Conservation (phyloP, 805 yeast species). For the Dipodascus albidus region DNA sequence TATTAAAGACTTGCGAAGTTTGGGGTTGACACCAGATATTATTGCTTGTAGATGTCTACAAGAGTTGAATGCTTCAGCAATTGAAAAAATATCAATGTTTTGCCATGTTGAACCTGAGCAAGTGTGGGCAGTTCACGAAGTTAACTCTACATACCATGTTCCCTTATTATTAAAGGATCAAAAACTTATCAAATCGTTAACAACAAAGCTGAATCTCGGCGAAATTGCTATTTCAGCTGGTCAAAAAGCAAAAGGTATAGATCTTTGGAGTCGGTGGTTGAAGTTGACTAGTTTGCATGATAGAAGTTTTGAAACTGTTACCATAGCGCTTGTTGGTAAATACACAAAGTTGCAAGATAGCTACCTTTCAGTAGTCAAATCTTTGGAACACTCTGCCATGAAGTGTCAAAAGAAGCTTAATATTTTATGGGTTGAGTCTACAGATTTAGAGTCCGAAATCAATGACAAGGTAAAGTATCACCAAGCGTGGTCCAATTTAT, state of each 20-base stretch:
- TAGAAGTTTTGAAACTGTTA: slow-evolving; percentile 72
- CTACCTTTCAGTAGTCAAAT: slow-evolving; percentile 85
- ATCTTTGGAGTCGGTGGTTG: slow-evolving; percentile 68
- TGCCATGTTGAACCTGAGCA: slow-evolving; percentile 98
- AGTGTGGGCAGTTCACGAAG: slow-evolving; percentile 94
- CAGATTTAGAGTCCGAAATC: slow-evolving; percentile 68
- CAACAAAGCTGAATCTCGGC: slow-evolving; percentile 52
- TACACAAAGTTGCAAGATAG: slow-evolving; percentile 94
- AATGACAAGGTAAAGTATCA: slow-evolving; percentile 68
- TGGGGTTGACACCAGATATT: slow-evolving; percentile 92
- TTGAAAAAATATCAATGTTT: slow-evolving; percentile 95
- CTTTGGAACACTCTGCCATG: slow-evolving; percentile 93
- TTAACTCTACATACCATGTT: slow-evolving; percentile 93
- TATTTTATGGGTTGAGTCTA: slow-evolving; percentile 93
- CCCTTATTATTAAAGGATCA: slow-evolving; percentile 86
- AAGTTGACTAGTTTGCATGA: slow-evolving; percentile 70
- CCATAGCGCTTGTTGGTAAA: slow-evolving; percentile 94
- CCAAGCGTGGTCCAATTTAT: slow-evolving; percentile 88
- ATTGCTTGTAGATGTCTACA: slow-evolving; percentile 95
- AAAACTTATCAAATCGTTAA: slow-evolving; percentile 62
- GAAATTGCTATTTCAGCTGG: slow-evolving; percentile 35
- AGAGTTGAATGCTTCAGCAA: slow-evolving; percentile 70
- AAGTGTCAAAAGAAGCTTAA: slow-evolving; percentile 72
- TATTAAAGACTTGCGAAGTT: slow-evolving; percentile 86
- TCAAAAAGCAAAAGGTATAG: slow-evolving; percentile 50